Base-by-base conservation (phyloP, 139 green algal species). In the Pleodorina starrii region DNA sequence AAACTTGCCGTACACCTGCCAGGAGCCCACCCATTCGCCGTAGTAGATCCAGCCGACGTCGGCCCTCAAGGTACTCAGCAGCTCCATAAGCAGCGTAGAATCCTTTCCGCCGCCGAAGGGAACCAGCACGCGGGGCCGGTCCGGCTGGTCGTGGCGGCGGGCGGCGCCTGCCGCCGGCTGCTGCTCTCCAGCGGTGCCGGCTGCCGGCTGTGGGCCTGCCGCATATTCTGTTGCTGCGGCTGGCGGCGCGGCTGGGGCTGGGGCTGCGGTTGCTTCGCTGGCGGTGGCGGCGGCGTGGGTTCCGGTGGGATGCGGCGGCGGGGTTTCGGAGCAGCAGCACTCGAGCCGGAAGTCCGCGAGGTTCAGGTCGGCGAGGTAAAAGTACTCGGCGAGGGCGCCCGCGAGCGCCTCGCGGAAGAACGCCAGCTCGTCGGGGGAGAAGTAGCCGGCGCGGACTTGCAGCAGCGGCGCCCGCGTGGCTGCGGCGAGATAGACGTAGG, bases 311-410 rank as follows among this genome's bases (percentile, higher is more conserved):
- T 12, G n/a, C n/a, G n/a, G n/a, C n/a, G n/a, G n/a, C n/a, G n/a
- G n/a, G n/a, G n/a, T n/a, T n/a, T n/a, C n/a, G n/a, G n/a, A n/a
- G 69, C 69, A 77, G 69, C 69, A 77, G 69, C 73, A 80, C 42
- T 57, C 38, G 5, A 54, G 11, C 16, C 43, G 42, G 25, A 80
- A 80, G 23, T 50, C 40, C 6, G 42, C 73, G 0, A 80, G 42
- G 10, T 54, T 12, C 23, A 80, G 38, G 42, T 54, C 73, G 3
- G 73, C 69, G 16, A 77, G 69, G 69, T 77, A 77, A 32, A 77
- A 77, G 69, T 77, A 77, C 63, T 77, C 69, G 21, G 69, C 69
- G 17, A 77, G 69, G 16, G 69, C 69, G 40, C 69, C 69, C 25
- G 69, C 36, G 17, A 77, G 38, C 38, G 69, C 69, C 4, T 19